These are phyloP conservation scores for Earliella scabrosa DNA, from an alignment of 1,284 basidiomycete genomes.

Conservation along the genomic window DNA sequence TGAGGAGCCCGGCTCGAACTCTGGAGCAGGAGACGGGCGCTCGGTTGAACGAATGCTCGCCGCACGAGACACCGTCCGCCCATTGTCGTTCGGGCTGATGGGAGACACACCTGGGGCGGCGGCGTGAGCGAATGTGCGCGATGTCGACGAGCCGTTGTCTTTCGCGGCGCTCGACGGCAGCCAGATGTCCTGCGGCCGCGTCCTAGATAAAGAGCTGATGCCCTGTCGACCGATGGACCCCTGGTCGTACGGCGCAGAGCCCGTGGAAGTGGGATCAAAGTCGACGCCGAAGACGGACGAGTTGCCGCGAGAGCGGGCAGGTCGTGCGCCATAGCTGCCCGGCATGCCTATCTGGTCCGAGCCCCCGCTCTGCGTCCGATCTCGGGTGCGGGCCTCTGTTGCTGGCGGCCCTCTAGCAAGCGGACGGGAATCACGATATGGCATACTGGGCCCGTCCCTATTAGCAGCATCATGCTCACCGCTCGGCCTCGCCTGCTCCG, in stretches of 20 bases:
- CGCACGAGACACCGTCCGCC: conserved; percentile 19
- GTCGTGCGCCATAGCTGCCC: conserved; percentile 20
- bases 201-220: conserved; percentile 27
- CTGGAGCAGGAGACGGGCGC: conserved; percentile 14
- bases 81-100: conserved; percentile 17
- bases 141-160: conserved; percentile 19
- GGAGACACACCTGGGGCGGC: conserved; percentile 22
- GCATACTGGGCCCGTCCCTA: conserved; percentile 17
- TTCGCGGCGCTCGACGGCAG: conserved; percentile 13
- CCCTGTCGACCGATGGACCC: conserved; percentile 27
- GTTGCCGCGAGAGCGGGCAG: conserved; percentile 24
- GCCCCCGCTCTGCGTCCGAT: conserved; percentile 25
- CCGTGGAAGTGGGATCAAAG: conserved; percentile 11
- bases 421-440: conserved; percentile 22
- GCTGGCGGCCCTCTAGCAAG: conserved; percentile 15
- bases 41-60: conserved; percentile 23
- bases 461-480: conserved; percentile 24
- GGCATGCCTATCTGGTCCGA: conserved; percentile 20
- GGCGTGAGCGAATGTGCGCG: conserved; percentile 30
- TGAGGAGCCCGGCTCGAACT: conserved; percentile 14
- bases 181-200: conserved; percentile 26
- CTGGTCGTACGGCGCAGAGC: conserved; percentile 13
- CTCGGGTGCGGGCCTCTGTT: conserved; percentile 17
- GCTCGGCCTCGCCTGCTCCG: conserved; percentile 10
- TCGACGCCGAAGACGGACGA: conserved; percentile 22